phyloP scores from a whole-genome alignment of 2,329 filamentous ascomycete species.

The Nemania sp. region DNA sequence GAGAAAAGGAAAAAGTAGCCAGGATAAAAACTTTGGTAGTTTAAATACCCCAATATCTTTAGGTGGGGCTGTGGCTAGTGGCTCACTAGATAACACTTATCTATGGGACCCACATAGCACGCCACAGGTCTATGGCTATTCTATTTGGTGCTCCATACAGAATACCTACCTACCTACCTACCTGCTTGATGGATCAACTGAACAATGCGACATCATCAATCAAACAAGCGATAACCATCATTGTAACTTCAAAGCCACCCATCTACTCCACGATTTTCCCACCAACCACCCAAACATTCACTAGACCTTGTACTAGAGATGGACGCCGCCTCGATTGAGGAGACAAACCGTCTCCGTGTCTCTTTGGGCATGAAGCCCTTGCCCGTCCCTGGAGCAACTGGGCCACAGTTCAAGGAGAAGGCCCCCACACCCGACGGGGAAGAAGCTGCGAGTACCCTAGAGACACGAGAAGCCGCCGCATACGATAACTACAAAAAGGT shows the following conservation, averaged over 20 bases:
- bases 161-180: background rate
- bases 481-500: slow-evolving; percentile 78
- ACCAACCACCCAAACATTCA: background rate
- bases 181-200: no score
- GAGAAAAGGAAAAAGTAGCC: slow-evolving; percentile 54
- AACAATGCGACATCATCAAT: slow-evolving; percentile 25
- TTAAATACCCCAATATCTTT: slow-evolving; percentile 34
- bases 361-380: slow-evolving; percentile 91
- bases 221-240: slow-evolving; percentile 2
- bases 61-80: slow-evolving; percentile 38
- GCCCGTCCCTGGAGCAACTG: slow-evolving; percentile 78
- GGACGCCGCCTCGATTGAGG: slow-evolving; percentile 83
- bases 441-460: slow-evolving; percentile 82
- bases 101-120: background rate
- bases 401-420: slow-evolving; percentile 55
- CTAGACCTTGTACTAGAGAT: slow-evolving; percentile 52
- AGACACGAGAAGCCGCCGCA: slow-evolving; percentile 78
- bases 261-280: background rate
- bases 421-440: slow-evolving; percentile 58
- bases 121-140: no score
- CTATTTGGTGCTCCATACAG: background rate
- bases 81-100: no score
- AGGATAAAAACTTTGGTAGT: slow-evolving; percentile 39
- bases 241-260: background rate
- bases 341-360: slow-evolving; percentile 91